These are phyloP conservation scores for Apiospora hydei DNA, from an alignment of 2,329 filamentous ascomycete species.

Conservation along the genomic window DNA sequence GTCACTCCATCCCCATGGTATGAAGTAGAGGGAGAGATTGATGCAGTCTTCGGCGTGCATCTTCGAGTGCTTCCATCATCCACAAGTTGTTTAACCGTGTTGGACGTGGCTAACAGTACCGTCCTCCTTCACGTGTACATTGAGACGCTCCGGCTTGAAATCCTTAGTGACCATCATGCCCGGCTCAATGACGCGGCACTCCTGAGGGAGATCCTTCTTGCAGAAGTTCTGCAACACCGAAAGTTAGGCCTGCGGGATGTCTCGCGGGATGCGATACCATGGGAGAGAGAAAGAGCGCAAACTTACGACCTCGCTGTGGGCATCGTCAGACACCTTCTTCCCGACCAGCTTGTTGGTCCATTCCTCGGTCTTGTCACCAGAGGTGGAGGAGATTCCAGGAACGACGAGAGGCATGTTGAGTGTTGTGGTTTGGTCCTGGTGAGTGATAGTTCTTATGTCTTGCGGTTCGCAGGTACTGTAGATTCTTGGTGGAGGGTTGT, in stretches of 20 bases:
- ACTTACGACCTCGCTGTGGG: constrained; percentile 61
- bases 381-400: constrained; percentile 60
- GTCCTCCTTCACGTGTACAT: constrained; percentile 66
- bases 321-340: constrained; percentile 64
- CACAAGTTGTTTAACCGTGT: constrained; percentile 53
- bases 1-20: background rate
- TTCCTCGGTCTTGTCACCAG: constrained; percentile 56
- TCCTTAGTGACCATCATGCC: constrained; percentile 67
- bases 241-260: constrained; percentile 3
- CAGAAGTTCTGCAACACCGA: constrained; percentile 58
- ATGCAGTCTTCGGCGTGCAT: background rate
- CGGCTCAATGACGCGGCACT: constrained; percentile 63
- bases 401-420: constrained; percentile 71
- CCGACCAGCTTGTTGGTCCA: constrained; percentile 70
- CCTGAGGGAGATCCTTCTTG: constrained; percentile 64
- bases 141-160: constrained; percentile 60
- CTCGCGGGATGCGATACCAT: constrained; percentile 15
- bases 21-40: background rate
- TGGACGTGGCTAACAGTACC: constrained; percentile 66
- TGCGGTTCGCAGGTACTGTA: background rate
- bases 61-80: background rate
- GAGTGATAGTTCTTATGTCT: background rate
- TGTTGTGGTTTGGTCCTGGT: constrained; percentile 22
- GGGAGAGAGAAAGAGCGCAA: background rate
- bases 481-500: background rate